Conservation (phyloP, 1,284 basidiomycete genomes). For the Apiotrichum laibachii region DNA sequence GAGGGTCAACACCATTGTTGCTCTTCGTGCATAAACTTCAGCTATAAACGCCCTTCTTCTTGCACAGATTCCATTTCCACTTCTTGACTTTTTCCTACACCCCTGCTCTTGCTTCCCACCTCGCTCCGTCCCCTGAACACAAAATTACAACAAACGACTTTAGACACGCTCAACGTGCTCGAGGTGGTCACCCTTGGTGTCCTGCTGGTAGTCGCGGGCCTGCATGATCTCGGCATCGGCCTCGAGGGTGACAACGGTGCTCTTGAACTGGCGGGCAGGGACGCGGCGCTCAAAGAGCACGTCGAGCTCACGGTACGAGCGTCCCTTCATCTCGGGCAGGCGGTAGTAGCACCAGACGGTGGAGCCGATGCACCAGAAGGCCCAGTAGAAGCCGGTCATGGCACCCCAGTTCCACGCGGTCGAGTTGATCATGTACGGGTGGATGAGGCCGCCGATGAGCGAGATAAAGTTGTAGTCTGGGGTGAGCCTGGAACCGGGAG, state of each 20-base stretch:
- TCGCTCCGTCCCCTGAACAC: too few relatives aligned
- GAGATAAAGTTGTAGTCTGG: conserved; percentile 42
- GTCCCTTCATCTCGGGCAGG: conserved; percentile 49
- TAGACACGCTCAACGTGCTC: too few relatives aligned
- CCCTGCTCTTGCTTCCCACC: too few relatives aligned
- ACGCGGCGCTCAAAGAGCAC: conserved; percentile 45
- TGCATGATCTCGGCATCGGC: background rate
- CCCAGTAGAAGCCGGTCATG: conserved; percentile 32
- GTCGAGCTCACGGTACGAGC: conserved; percentile 51
- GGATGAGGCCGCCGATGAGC: conserved; percentile 6
- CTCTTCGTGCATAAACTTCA: too few relatives aligned
- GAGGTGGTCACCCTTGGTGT: too few relatives aligned
- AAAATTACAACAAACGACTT: too few relatives aligned
- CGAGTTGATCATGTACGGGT: conserved; percentile 42
- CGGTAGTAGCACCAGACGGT: conserved; percentile 31
- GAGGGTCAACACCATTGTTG: too few relatives aligned
- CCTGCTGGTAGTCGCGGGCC: background rate
- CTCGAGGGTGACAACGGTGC: conserved; percentile 32
- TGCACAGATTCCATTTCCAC: too few relatives aligned
- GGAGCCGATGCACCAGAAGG: conserved; percentile 10
- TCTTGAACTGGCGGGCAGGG: conserved; percentile 43
- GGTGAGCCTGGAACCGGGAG: too few relatives aligned
- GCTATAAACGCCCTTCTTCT: too few relatives aligned
- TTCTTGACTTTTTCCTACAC: too few relatives aligned
- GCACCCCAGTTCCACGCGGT: conserved; percentile 37